Evolutionary conservation across 2,329 filamentous ascomycete genomes (phyloP).

Genomic region (Fusarium liriodendri): DNA sequence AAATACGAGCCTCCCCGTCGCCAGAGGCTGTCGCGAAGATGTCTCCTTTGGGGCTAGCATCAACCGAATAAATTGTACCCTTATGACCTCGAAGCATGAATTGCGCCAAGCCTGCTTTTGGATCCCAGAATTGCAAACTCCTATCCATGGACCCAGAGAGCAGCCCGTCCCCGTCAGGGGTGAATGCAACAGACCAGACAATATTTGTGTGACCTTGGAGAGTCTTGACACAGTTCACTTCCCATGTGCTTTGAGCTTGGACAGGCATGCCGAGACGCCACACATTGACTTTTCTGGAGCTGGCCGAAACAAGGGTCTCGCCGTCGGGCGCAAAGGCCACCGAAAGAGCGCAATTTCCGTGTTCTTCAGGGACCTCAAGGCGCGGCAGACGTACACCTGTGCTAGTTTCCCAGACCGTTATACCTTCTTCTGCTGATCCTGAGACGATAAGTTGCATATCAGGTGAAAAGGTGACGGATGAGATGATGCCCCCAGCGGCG

Average conservation of each 20-base stretch:
- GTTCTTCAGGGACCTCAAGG: not conserved
- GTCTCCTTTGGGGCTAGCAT: not conserved
- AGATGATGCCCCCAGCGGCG: accelerated
- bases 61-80: not conserved
- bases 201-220: not conserved
- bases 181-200: not conserved
- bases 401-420: not conserved
- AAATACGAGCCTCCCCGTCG: not conserved
- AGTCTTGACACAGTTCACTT: not conserved
- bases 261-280: not conserved
- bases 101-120: not conserved
- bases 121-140: not conserved
- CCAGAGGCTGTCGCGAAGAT: not conserved
- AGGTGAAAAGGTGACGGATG: not conserved
- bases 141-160: not conserved
- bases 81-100: not conserved
- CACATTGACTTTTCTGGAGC: not conserved
- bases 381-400: not conserved
- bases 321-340: not conserved
- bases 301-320: not conserved
- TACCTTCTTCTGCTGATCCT: accelerated
- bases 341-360: not conserved
- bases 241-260: not conserved
- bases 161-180: not conserved
- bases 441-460: not conserved